Conservation (phyloP, 176 grass and related monocot species). For the Pontederia crassipes region DNA sequence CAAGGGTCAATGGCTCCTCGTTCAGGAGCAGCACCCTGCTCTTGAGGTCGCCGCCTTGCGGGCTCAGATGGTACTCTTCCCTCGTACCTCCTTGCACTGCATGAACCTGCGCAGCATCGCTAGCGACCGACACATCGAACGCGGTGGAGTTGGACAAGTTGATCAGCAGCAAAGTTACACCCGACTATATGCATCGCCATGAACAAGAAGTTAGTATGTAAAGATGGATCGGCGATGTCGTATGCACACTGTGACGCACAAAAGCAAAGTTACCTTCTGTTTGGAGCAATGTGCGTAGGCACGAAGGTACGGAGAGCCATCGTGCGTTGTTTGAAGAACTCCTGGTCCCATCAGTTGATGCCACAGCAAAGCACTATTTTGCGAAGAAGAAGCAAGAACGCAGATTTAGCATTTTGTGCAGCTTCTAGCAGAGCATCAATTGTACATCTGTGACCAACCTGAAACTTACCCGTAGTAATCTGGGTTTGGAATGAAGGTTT, state of each 20-base stretch:
- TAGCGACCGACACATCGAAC: slow-evolving; percentile 30
- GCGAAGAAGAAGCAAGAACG: neutral
- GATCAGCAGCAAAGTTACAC: slow-evolving; percentile 42
- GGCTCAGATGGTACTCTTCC: slow-evolving; percentile 49
- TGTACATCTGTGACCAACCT: neutral
- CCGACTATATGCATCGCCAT: slow-evolving; percentile 10
- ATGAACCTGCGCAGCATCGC: neutral
- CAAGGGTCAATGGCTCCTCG: slow-evolving; percentile 29
- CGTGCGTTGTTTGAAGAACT: slow-evolving; percentile 24
- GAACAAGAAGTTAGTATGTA: neutral
- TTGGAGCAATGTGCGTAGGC: slow-evolving; percentile 58
- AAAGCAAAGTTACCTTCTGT: slow-evolving; percentile 13
- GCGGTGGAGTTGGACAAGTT: slow-evolving; percentile 50
- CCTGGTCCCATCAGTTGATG: slow-evolving; percentile 36
- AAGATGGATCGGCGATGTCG: neutral
- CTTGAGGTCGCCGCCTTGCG: slow-evolving; percentile 33
- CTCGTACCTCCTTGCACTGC: neutral
- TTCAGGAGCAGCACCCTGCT: slow-evolving; percentile 46
- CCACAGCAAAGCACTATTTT: slow-evolving; percentile 39
- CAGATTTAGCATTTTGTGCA: slow-evolving; percentile 1
- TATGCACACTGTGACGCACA: neutral
- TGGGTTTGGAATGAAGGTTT: slow-evolving; percentile 42
- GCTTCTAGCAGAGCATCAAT: neutral
- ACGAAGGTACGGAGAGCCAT: slow-evolving; percentile 28
- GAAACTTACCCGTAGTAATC: slow-evolving; percentile 45